These are phyloP conservation scores for Venturia aucupariae DNA, from an alignment of 2,329 filamentous ascomycete genomes.

Conservation along the genomic window DNA sequence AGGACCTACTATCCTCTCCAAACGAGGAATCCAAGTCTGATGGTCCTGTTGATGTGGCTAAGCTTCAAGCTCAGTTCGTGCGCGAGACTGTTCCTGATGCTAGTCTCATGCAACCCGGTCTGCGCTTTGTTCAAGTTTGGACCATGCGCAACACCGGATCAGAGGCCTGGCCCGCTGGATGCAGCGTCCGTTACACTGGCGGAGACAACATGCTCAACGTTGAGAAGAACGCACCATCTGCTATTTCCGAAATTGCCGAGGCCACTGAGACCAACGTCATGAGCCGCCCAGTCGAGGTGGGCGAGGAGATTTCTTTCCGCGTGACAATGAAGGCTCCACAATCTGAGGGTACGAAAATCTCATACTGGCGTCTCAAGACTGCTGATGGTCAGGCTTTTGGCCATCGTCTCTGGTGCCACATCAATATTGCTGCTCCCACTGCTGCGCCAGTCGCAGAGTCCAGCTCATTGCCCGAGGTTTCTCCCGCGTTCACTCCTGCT, in stretches of 20 bases:
- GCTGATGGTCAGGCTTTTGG: conserved; percentile 75
- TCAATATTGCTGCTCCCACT: conserved; percentile 49
- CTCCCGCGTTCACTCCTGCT: background rate
- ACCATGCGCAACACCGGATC: conserved; percentile 77
- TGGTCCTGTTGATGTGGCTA: conserved; percentile 5
- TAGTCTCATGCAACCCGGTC: conserved; percentile 58
- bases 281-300: conserved; percentile 58
- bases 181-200: conserved; percentile 81
- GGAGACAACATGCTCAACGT: conserved; percentile 96
- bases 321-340: conserved; percentile 73
- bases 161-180: conserved; percentile 75
- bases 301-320: conserved; percentile 70
- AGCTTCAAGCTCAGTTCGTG: conserved; percentile 55
- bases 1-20: conserved; percentile 19
- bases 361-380: conserved; percentile 91
- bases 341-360: conserved; percentile 71
- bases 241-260: conserved; percentile 63
- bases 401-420: conserved; percentile 90
- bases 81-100: conserved; percentile 73
- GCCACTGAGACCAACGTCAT: conserved; percentile 78
- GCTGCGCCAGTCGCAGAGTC: background rate
- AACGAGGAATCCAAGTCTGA: conserved; percentile 18
- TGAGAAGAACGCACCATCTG: conserved; percentile 70
- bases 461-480: conserved; percentile 5
- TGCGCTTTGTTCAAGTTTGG: conserved; percentile 84